phyloP scores from a whole-genome alignment of 306 rosid species.

The Rubus parviflorus region DNA sequence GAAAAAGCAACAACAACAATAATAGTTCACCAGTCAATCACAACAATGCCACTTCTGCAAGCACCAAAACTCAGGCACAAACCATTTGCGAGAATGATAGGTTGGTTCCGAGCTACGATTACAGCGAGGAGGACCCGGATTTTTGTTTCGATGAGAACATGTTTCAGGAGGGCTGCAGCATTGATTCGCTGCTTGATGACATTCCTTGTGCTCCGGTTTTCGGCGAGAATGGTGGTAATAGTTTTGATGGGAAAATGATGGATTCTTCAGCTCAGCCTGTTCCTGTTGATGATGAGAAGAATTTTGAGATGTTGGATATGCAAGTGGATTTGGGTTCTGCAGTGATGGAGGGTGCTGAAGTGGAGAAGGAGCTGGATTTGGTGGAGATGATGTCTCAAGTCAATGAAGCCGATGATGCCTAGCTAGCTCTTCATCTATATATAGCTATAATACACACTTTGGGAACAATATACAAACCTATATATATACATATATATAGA shows the following conservation, averaged over 20 bases:
- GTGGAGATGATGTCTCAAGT: constrained; percentile 75
- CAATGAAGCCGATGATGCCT: constrained; percentile 14
- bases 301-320: constrained; percentile 24
- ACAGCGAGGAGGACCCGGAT: constrained; percentile 53
- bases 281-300: constrained; percentile 20
- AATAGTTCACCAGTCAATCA: constrained; percentile 14
- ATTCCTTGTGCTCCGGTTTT: constrained; percentile 40
- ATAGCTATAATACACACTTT: background rate
- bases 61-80: constrained; percentile 25
- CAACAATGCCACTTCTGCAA: constrained; percentile 7
- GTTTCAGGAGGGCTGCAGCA: constrained; percentile 57
- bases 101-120: constrained; percentile 45
- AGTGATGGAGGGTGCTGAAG: constrained; percentile 35
- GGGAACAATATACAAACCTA: background rate
- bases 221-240: constrained; percentile 17
- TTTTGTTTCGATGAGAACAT: constrained; percentile 58
- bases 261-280: constrained; percentile 12
- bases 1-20: constrained; percentile 25
- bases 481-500: background rate
- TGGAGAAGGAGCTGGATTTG: constrained; percentile 78
- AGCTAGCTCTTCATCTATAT: background rate
- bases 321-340: constrained; percentile 16
- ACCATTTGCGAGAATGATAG: constrained; percentile 28
- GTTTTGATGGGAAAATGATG: constrained; percentile 12
- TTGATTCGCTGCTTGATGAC: constrained; percentile 65